Evolutionary conservation across 208 protist genomes (phyloP), one percentile per base, ranked within the genome.

Genomic region (Trypanosoma scelopori): DNA sequence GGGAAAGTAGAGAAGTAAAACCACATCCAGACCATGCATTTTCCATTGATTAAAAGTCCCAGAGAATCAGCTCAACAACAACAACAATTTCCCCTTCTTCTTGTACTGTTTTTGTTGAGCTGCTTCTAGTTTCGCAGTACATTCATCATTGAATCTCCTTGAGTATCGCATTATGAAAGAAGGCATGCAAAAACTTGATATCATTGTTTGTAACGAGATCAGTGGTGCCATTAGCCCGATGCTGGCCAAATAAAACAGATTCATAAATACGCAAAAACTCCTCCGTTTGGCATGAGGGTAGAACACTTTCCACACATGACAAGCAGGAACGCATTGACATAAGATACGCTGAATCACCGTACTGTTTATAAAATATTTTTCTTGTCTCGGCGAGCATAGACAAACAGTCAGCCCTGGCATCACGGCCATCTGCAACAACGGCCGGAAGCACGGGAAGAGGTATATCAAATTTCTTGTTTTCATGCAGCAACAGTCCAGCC

Each of bases 251-350:
- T 30, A 90, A 67, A 68, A 93, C 80, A 5, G 69, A 58, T 48
- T 95, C 90, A 65, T 91, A 95, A 35, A 92, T 74, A 50, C 83
- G 72, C 28, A 92, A 56, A 71, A 95, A 95, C 1, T 80, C 75
- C 52, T 93, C 86, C 1, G 66, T 65, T 51, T 85, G 78, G 20
- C 79, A 75, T 27, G 27, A 50, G 37, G 84, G 82, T 45, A 91
- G 74, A 18, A 83, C 84, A 42, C 75, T 76, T 61, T 89, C 89
- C 3, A 95, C 75, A 59, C 85, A 93, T 6, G 87, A 76, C 18
- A 95, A 52, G 43, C 90, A 95, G 53, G 82, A 92, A 1, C 89
- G 84, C 89, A 95, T 95, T 3, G 86, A 86, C 89, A 95, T 95
- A 16, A 93, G 55, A 18, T 71, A 64, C 2, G 87, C 87, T 18